Conservation (phyloP, 2,329 filamentous ascomycete species). For the Colletotrichum nymphaeae region DNA sequence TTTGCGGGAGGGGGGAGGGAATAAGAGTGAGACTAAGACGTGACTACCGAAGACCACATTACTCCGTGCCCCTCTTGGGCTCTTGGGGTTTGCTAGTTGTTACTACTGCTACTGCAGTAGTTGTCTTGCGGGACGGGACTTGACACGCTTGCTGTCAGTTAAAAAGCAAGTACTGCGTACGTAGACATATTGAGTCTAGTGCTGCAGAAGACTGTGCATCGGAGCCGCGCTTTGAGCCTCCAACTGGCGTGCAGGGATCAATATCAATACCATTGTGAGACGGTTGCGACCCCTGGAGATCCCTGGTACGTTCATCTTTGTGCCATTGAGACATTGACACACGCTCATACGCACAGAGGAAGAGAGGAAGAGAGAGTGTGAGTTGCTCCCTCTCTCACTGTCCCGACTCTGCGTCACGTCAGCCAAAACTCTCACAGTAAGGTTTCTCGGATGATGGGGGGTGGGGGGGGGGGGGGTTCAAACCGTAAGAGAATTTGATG, state of each 20-base stretch:
- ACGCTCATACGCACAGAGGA: too few relatives aligned
- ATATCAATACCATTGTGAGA: conserved; percentile 35
- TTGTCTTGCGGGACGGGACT: background rate
- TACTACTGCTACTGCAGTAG: background rate
- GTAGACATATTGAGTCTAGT: background rate
- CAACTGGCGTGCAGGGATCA: conserved; percentile 33
- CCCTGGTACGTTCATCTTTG: background rate
- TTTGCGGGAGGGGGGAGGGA: background rate
- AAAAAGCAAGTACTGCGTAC: too few relatives aligned
- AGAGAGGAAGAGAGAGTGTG: background rate
- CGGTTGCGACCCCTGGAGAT: conserved; percentile 23
- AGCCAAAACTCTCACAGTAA: conserved; percentile 13
- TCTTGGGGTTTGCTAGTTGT: background rate
- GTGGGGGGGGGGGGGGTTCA: background rate
- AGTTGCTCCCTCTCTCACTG: background rate
- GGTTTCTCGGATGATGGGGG: conserved; percentile 17
- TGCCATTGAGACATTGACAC: background rate
- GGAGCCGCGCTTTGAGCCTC: conserved; percentile 33
- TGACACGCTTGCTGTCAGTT: too few relatives aligned
- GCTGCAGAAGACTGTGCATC: background rate
- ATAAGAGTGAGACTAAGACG: background rate
- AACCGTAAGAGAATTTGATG: too few relatives aligned
- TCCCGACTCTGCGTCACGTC: conserved; percentile 29
- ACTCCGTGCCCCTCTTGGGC: background rate
- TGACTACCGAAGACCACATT: background rate